A percentile compares a stretch with the other conserved stretches of the same genome.
phyloP scores from a whole-genome alignment of 164 flowering plant species.

The Aristolochia fimbriata region DNA sequence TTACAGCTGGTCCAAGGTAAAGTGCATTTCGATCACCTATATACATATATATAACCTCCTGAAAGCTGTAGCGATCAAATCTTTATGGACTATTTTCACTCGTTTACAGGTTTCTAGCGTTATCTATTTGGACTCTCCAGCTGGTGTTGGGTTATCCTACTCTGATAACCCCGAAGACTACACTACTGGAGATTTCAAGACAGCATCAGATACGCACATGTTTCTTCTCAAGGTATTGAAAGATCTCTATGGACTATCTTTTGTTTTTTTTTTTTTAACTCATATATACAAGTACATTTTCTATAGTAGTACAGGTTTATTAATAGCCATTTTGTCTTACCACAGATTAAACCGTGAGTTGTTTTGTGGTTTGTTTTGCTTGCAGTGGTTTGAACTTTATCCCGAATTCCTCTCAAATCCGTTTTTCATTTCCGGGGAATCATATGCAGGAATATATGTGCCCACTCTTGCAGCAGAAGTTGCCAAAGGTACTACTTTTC shows the following conservation, averaged over 20 bases:
- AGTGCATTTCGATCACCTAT: too few relatives aligned
- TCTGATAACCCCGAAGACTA: constrained; percentile 47
- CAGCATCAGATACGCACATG: constrained; percentile 65
- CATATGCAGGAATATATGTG: constrained; percentile 92
- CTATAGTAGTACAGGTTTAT: too few relatives aligned
- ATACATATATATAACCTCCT: too few relatives aligned
- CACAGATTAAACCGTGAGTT: too few relatives aligned
- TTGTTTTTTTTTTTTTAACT: too few relatives aligned
- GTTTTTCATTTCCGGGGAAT: constrained; percentile 83
- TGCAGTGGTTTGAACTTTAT: constrained; percentile 75
- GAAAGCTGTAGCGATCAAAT: too few relatives aligned
- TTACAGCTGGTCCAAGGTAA: constrained; percentile 89
- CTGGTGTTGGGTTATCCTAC: constrained; percentile 92
- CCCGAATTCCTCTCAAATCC: constrained; percentile 65
- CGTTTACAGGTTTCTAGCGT: constrained; percentile 82
- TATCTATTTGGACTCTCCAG: constrained; percentile 90
- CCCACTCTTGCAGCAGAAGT: constrained; percentile 84
- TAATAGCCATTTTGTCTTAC: too few relatives aligned
- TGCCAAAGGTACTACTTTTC: constrained; percentile 61
- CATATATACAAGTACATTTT: too few relatives aligned
- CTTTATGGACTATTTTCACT: background rate
- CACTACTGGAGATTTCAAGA: constrained; percentile 60
- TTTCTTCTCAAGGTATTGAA: constrained; percentile 73
- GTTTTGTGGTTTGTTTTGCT: constrained; percentile 3
- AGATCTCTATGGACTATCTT: too few relatives aligned